These are phyloP conservation scores for Beauveria australis DNA, from an alignment of 2,329 filamentous ascomycete genomes.

Conservation along the genomic window DNA sequence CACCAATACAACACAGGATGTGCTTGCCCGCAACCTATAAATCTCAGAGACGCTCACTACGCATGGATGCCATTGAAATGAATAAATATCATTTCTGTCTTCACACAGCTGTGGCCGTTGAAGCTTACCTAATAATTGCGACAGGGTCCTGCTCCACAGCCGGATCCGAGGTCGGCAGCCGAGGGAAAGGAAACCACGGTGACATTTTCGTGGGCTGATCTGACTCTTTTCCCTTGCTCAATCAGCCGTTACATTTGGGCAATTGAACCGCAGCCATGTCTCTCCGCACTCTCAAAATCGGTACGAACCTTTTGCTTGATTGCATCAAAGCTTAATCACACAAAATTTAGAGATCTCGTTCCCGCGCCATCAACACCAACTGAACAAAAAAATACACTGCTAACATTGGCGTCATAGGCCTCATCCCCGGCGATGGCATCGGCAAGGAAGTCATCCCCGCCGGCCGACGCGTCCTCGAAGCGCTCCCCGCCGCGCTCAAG, in stretches of 20 bases:
- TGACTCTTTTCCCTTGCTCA: not conserved
- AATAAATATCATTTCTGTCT: not conserved
- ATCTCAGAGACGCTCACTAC: too few relatives aligned
- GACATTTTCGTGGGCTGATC: not conserved
- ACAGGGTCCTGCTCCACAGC: not conserved
- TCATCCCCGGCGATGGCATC: slow-evolving; percentile 97
- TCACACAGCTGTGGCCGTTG: not conserved
- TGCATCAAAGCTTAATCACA: too few relatives aligned
- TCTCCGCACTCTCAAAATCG: slow-evolving; percentile 34
- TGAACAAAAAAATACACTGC: not conserved
- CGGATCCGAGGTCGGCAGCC: slow-evolving; percentile 11
- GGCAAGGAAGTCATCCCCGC: slow-evolving; percentile 97
- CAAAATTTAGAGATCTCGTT: too few relatives aligned
- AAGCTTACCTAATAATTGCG: not conserved
- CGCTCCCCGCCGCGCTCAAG: slow-evolving; percentile 80
- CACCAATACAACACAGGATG: too few relatives aligned
- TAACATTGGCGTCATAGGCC: slow-evolving; percentile 46
- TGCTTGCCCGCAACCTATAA: too few relatives aligned
- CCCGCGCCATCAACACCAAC: not conserved
- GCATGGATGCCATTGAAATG: not conserved
- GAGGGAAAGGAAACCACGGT: not conserved
- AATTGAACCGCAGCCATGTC: slow-evolving; percentile 24
- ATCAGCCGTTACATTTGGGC: not conserved
- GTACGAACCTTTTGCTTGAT: slow-evolving; percentile 17
- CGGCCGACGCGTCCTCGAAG: slow-evolving; percentile 83